Conservation (phyloP, 306 rosid species). For the Cercis canadensis region DNA sequence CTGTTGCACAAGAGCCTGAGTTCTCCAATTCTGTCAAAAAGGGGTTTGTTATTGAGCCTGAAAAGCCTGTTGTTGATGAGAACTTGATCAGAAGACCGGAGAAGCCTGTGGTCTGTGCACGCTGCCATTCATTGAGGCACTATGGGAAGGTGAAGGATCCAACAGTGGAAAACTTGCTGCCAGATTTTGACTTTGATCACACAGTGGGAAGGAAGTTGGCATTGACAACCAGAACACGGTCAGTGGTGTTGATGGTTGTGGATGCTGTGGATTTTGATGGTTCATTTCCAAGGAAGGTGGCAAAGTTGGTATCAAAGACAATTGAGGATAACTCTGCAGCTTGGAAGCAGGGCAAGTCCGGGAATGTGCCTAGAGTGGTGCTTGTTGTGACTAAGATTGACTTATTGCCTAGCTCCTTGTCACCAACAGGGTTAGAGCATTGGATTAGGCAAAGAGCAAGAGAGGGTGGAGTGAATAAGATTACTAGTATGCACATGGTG, state of each 20-base stretch:
- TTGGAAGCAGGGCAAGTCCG: constrained; percentile 88
- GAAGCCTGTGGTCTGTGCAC: constrained; percentile 81
- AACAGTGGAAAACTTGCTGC: constrained; percentile 80
- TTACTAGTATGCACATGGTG: constrained; percentile 93
- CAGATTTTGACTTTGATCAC: constrained; percentile 88
- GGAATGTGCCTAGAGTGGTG: constrained; percentile 85
- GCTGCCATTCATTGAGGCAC: constrained; percentile 91
- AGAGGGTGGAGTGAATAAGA: constrained; percentile 79
- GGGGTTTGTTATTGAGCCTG: constrained; percentile 65
- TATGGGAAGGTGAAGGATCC: constrained; percentile 91
- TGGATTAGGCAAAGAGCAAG: constrained; percentile 94
- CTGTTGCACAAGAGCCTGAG: constrained; percentile 63
- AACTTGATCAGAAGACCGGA: constrained; percentile 42
- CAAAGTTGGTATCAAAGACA: constrained; percentile 69
- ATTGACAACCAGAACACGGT: constrained; percentile 62
- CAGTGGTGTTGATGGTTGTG: constrained; percentile 85
- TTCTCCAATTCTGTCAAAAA: constrained; percentile 71
- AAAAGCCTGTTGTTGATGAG: constrained; percentile 35
- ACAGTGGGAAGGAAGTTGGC: constrained; percentile 83
- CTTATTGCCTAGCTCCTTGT: constrained; percentile 71
- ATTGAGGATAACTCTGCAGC: constrained; percentile 68
- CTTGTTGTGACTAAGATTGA: constrained; percentile 88
- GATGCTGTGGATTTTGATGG: constrained; percentile 91
- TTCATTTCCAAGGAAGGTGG: constrained; percentile 82
- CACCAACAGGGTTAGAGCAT: constrained; percentile 81